A percentile compares a stretch with the other conserved stretches of the same genome.
Conservation (phyloP, 139 green algal genomes). For the Microglena sp. region DNA sequence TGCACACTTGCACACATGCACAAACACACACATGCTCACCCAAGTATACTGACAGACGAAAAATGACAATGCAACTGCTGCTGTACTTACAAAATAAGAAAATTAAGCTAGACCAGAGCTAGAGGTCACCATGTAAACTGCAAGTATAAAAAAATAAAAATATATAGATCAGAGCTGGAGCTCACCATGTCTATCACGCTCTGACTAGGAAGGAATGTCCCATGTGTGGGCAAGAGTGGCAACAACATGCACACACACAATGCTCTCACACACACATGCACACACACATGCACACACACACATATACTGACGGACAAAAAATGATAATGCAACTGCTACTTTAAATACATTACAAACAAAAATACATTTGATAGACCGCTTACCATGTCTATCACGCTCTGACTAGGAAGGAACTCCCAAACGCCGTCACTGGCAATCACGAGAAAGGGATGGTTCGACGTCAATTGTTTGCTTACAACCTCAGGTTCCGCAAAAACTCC, state of each 20-base stretch:
- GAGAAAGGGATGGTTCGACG: conserved; percentile 55
- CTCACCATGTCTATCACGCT: too few relatives aligned
- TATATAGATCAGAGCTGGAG: too few relatives aligned
- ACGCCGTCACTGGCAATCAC: conserved; percentile 89
- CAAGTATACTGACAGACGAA: background rate
- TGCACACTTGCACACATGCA: background rate
- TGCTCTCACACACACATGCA: background rate
- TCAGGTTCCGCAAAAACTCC: conserved; percentile 87
- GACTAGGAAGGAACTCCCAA: conserved; percentile 89
- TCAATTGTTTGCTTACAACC: conserved; percentile 51
- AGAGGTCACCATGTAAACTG: too few relatives aligned
- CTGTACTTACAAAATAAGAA: too few relatives aligned
- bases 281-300: background rate
- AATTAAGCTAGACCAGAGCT: too few relatives aligned
- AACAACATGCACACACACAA: background rate
- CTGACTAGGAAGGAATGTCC: too few relatives aligned
- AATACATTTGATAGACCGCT: background rate
- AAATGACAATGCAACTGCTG: background rate
- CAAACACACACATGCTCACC: background rate
- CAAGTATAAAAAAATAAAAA: too few relatives aligned
- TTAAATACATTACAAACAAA: too few relatives aligned
- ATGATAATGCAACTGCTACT: background rate
- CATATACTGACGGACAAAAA: conserved; percentile 3
- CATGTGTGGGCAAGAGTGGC: too few relatives aligned
- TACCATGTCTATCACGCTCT: conserved; percentile 85